Evolutionary conservation across 768 basidiomycete genomes (phyloP).

Genomic region (Leccinum truebloodii): DNA sequence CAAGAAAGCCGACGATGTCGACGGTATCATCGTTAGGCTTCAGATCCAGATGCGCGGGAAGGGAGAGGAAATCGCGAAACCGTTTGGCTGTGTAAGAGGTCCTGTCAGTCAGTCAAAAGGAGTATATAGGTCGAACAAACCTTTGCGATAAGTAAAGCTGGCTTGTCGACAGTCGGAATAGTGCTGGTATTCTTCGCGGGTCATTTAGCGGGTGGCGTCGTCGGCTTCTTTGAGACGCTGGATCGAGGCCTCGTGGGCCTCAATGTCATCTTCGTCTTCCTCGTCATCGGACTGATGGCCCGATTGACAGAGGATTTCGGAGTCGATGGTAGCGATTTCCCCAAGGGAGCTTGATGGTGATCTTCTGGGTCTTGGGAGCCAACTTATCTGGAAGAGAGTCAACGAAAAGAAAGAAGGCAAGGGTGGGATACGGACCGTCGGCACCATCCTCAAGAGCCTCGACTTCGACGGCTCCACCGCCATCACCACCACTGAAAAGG

Average conservation of each 20-base stretch:
- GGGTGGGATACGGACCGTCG: slow-evolving; percentile 55
- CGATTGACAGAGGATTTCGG: slow-evolving; percentile 74
- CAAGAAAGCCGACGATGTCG: slow-evolving; percentile 96
- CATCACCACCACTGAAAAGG: slow-evolving; percentile 64
- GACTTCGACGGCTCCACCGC: slow-evolving; percentile 77
- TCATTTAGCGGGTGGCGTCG: slow-evolving; percentile 74
- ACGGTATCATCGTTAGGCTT: slow-evolving; percentile 93
- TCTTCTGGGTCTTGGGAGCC: slow-evolving; percentile 84
- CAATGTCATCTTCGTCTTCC: slow-evolving; percentile 94
- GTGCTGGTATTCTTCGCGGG: slow-evolving; percentile 94
- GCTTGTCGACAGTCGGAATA: slow-evolving; percentile 97
- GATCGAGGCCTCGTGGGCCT: slow-evolving; percentile 94
- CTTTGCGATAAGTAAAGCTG: slow-evolving; percentile 78
- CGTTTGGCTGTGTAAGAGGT: slow-evolving; percentile 66
- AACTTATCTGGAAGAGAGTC: slow-evolving; percentile 59
- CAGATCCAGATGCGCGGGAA: slow-evolving; percentile 82
- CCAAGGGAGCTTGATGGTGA: slow-evolving; percentile 95
- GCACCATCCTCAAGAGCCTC: slow-evolving; percentile 83
- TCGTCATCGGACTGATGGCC: slow-evolving; percentile 90
- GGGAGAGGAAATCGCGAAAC: slow-evolving; percentile 92
- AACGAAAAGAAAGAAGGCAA: background rate
- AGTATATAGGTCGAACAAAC: slow-evolving; percentile 27
- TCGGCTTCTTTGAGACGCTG: slow-evolving; percentile 93
- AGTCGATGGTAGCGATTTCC: slow-evolving; percentile 92
- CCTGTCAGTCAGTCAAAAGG: background rate